Evolutionary conservation across 208 protist species (phyloP).

Genomic region (Strigomonas galati): DNA sequence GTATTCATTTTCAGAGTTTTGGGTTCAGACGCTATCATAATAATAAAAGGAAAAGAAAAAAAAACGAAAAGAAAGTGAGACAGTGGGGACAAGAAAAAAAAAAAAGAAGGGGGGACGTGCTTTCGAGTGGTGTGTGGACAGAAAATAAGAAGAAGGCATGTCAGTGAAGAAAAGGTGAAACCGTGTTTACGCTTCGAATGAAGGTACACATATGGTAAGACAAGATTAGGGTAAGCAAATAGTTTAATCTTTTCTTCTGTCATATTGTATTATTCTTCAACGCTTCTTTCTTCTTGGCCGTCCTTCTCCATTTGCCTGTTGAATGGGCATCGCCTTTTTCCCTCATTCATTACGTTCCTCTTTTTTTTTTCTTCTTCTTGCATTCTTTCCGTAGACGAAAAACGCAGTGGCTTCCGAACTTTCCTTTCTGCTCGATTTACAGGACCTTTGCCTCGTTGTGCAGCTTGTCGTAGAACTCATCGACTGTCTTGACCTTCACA

Average conservation of each 20-base stretch:
- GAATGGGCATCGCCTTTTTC: not conserved
- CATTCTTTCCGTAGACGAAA: not conserved
- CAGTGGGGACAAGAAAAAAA: not conserved
- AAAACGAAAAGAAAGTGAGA: not conserved
- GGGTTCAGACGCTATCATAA: not conserved
- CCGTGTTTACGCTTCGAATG: not conserved
- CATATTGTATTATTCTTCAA: not conserved
- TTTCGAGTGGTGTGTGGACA: not conserved
- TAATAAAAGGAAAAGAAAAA: not conserved
- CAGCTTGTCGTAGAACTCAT: conserved; percentile 91
- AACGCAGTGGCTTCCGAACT: not conserved
- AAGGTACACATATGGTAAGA: conserved; percentile 10
- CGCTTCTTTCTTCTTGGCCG: not conserved
- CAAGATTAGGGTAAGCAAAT: too few species aligned
- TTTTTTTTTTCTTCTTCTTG: conserved; percentile 15
- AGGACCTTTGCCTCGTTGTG: conserved; percentile 90
- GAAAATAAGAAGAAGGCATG: conserved; percentile 8
- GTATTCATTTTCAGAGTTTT: too few species aligned
- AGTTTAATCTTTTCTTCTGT: too few species aligned
- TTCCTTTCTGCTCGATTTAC: conserved; percentile 24
- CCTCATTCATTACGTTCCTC: too few species aligned
- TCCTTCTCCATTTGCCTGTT: not conserved
- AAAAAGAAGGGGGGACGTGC: not conserved
- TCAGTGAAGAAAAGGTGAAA: conserved; percentile 16
- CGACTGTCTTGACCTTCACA: conserved; percentile 87